A percentile compares a stretch with the other conserved stretches of the same genome.
Conservation (phyloP, 441 rosid genomes). For the Jatropha multifida region DNA sequence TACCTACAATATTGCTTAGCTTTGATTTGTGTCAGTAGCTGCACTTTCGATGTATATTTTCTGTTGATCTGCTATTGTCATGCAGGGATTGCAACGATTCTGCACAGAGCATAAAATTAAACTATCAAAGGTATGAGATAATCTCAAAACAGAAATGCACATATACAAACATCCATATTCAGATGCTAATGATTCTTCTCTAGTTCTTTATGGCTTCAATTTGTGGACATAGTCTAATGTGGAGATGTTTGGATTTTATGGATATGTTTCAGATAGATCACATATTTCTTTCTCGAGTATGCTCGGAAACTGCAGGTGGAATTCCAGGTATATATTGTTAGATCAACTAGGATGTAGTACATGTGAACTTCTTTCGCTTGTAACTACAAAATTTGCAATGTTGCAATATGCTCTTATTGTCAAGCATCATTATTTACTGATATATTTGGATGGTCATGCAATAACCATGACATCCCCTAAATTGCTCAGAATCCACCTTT, state of each 20-base stretch:
- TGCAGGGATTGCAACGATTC: slow-evolving; percentile 90
- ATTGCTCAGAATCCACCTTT: slow-evolving; percentile 12
- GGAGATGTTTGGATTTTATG: slow-evolving; percentile 8
- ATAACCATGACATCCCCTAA: slow-evolving; percentile 8
- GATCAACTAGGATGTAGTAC: slow-evolving; percentile 15
- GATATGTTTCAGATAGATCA: slow-evolving; percentile 72
- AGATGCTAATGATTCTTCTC: slow-evolving; percentile 14
- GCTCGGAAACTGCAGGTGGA: slow-evolving; percentile 97
- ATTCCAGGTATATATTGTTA: slow-evolving; percentile 67
- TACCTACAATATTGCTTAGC: neutral
- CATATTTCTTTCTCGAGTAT: slow-evolving; percentile 85
- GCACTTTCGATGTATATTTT: slow-evolving; percentile 1
- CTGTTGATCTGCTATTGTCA: slow-evolving; percentile 1
- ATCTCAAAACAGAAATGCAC: neutral
- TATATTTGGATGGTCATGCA: slow-evolving; percentile 6
- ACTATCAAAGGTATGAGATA: slow-evolving; percentile 66
- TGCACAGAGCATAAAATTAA: slow-evolving; percentile 92
- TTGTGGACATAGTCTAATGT: neutral
- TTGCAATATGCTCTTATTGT: neutral
- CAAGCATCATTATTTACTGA: neutral
- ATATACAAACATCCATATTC: neutral
- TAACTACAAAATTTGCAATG: neutral
- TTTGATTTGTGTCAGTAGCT: neutral
- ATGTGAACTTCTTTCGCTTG: neutral
- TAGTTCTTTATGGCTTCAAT: slow-evolving; percentile 18